Percentiles rank a stretch among this genome's conserved stretches.
Evolutionary conservation across 305 asterid genomes (phyloP).

Genomic region (Fraxinus ornus): DNA sequence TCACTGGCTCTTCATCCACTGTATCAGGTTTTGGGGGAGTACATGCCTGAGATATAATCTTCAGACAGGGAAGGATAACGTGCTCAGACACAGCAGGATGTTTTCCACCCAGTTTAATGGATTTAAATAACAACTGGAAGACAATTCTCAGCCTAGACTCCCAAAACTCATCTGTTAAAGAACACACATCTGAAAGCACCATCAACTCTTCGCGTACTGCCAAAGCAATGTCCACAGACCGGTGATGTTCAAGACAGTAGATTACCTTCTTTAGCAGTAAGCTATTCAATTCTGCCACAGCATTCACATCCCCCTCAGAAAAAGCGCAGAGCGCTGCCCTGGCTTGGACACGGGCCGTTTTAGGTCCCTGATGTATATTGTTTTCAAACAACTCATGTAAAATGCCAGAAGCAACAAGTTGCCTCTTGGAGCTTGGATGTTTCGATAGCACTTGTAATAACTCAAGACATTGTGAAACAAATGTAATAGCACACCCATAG

Average conservation of each 20-base stretch:
- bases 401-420: constrained; percentile 91
- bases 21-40: constrained; percentile 98
- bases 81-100: constrained; percentile 99
- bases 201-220: constrained; percentile 95
- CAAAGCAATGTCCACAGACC: constrained; percentile 92
- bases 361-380: constrained; percentile 97
- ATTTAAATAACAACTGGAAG: constrained; percentile 87
- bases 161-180: constrained; percentile 98
- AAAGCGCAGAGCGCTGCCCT: constrained; percentile 98
- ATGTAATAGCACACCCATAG: constrained; percentile 96
- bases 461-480: constrained; percentile 95
- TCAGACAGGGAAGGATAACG: constrained; percentile 93
- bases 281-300: constrained; percentile 85
- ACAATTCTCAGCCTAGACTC: constrained; percentile 93
- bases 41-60: constrained; percentile 91
- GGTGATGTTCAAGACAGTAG: constrained; percentile 99
- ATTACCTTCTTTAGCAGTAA: constrained; percentile 84
- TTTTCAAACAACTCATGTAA: constrained; percentile 96
- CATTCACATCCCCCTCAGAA: constrained; percentile 89
- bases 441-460: constrained; percentile 88
- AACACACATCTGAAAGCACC: constrained; percentile 91
- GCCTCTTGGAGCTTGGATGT: constrained; percentile 80
- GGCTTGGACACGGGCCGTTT: constrained; percentile 96
- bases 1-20: constrained; percentile 69
- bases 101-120: constrained; percentile 94